Evolutionary conservation across 352 stramenopile genomes (phyloP).

Genomic region (Globisporangium middletonii): DNA sequence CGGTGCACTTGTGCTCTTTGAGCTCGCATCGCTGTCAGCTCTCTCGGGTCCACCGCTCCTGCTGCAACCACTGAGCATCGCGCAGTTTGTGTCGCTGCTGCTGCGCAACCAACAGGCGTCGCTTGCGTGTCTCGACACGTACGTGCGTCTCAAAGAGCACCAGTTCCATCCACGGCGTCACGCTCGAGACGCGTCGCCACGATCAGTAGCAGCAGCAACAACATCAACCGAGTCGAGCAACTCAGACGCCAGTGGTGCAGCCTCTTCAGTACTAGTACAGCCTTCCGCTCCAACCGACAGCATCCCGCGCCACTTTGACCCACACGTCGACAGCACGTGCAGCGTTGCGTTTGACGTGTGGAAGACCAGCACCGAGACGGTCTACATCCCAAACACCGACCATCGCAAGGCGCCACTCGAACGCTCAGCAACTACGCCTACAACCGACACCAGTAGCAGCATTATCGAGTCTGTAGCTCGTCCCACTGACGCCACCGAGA

Average conservation of each 20-base stretch:
- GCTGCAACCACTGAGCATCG: slow-evolving; percentile 13
- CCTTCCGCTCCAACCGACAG: not conserved
- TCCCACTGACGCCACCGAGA: too few relatives aligned
- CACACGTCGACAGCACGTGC: slow-evolving; percentile 4
- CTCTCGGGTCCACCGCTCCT: not conserved
- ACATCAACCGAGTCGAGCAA: not conserved
- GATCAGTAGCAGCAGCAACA: not conserved
- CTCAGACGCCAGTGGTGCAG: not conserved
- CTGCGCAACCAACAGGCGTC: slow-evolving; percentile 23
- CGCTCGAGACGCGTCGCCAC: not conserved
- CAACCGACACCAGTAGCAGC: not conserved
- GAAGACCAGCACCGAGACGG: slow-evolving; percentile 29
- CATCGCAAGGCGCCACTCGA: not conserved
- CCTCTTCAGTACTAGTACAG: not conserved
- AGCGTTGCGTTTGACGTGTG: slow-evolving; percentile 54
- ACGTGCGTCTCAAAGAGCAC: slow-evolving; percentile 55
- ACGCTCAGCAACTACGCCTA: not conserved
- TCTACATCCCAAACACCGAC: slow-evolving; percentile 13
- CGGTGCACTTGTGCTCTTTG: slow-evolving; percentile 37
- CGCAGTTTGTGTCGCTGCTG: slow-evolving; percentile 24
- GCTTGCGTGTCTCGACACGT: slow-evolving; percentile 40
- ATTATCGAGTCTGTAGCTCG: too few relatives aligned
- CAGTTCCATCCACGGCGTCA: slow-evolving; percentile 61
- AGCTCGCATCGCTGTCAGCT: slow-evolving; percentile 7
- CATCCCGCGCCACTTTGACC: slow-evolving; percentile 8